A percentile compares a stretch with the other conserved stretches of the same genome.
Evolutionary conservation across 768 basidiomycete genomes (phyloP).

Genomic region (Pleurotus sapidus): DNA sequence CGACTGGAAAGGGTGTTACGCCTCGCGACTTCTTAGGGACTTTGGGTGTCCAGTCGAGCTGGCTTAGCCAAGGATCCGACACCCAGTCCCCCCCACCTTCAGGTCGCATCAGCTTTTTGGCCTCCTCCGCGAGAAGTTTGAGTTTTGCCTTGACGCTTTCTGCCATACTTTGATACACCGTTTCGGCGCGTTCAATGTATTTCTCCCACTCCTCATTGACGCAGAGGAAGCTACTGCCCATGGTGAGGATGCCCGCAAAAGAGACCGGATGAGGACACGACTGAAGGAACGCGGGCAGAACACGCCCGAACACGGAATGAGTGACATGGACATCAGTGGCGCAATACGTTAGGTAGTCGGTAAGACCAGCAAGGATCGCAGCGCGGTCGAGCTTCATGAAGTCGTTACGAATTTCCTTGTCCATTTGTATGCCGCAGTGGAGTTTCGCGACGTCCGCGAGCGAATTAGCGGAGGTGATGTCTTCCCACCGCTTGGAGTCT

Average conservation of each 20-base stretch:
- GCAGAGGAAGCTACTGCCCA: constrained; percentile 90
- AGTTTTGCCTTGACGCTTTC: constrained; percentile 73
- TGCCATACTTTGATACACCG: constrained; percentile 66
- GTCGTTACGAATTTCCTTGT: constrained; percentile 77
- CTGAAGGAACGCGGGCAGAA: constrained; percentile 77
- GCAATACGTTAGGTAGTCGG: constrained; percentile 82
- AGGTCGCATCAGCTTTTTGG: constrained; percentile 48
- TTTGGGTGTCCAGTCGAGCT: constrained; percentile 96
- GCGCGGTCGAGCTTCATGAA: constrained; percentile 69
- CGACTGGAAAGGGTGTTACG: neutral
- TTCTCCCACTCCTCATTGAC: constrained; percentile 89
- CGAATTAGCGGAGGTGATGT: constrained; percentile 88
- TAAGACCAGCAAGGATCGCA: constrained; percentile 60
- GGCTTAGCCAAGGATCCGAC: constrained; percentile 79
- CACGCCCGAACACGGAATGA: constrained; percentile 71
- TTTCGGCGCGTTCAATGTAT: constrained; percentile 79
- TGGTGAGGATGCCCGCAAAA: constrained; percentile 85
- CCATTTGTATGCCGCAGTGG: constrained; percentile 78
- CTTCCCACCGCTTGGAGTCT: constrained; percentile 76
- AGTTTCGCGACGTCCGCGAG: constrained; percentile 89
- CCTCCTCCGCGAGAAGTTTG: constrained; percentile 67
- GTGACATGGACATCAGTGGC: constrained; percentile 83
- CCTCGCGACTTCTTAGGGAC: constrained; percentile 68
- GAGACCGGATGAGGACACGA: constrained; percentile 91
- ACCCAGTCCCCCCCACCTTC: constrained; percentile 48